Base-by-base conservation (phyloP, 73 alveolate species). In the Blepharisma japonicum region DNA sequence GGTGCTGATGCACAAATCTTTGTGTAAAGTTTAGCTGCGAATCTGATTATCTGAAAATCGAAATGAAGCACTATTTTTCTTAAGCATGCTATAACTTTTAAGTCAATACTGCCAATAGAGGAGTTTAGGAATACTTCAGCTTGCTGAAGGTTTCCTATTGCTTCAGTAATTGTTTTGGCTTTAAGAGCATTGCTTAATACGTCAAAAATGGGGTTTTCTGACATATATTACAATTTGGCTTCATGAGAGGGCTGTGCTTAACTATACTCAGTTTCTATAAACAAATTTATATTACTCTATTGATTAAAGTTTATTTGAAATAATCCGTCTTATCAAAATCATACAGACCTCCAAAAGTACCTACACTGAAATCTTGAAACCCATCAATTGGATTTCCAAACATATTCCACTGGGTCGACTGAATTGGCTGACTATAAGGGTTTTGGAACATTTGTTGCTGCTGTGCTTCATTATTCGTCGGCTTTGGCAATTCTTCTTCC, bases 161-260 rank as follows among this genome's bases (percentile, higher is more conserved):
- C 74, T 1, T 61, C 74, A 61, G 47, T 61, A 39, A 61, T 14
- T 14, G 47, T 25, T 20, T 39, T 25, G 14, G 74, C 38, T 25
- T 61, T n/a, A 25, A 61, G 18, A 61, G 47, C 23, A 18, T 20
- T n/a, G 47, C 50, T 61, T 25, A 61, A 61, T 8, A 39, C 47
- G 38, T 25, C 18, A 8, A 61, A n/a, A 14, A 61, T 8, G 23
- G 74, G 74, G 47, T 61, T 61, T 61, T 61, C 74, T 14, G 74
- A 61, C 74, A 61, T 61, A 20, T 61, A 18, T 18, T 61, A 32
- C 42, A 32, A 32, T 32, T 32, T 32, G 42, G 42, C 42, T 32
- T 32, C 42, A 32, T 32, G 42, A 32, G 42, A 3, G 3, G 42
- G 42, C 42, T 0, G 0, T 32, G 42, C 0, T 32, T 32, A 32